These are phyloP conservation scores for Ascodesmis nigricans DNA, from an alignment of 495 filamentous ascomycete genomes.

Conservation along the genomic window DNA sequence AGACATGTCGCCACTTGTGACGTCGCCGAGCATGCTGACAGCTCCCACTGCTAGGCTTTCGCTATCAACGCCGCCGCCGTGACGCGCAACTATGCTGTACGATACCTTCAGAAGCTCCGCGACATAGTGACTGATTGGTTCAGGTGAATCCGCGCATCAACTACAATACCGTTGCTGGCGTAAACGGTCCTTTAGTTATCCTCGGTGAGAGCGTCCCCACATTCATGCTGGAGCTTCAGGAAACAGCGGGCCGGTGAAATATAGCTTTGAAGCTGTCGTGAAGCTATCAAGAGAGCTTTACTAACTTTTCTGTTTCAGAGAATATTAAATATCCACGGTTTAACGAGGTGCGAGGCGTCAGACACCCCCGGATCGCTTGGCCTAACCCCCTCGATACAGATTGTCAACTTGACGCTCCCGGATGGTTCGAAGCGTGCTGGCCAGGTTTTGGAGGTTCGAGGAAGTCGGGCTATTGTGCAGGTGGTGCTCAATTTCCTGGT, in stretches of 20 bases:
- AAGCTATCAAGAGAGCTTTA: background rate
- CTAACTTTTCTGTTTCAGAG: slow-evolving; percentile 25
- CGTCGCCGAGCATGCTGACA: background rate
- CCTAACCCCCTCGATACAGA: slow-evolving; percentile 23
- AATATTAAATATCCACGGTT: slow-evolving; percentile 92
- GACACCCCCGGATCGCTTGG: background rate
- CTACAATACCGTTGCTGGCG: slow-evolving; percentile 96
- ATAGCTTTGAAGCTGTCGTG: background rate
- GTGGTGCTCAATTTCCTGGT: too few relatives aligned
- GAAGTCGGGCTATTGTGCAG: slow-evolving; percentile 80
- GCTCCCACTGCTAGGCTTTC: slow-evolving; percentile 14
- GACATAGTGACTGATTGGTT: too few relatives aligned
- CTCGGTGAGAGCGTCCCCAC: slow-evolving; percentile 44
- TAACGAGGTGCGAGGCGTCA: slow-evolving; percentile 37
- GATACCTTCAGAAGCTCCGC: too few relatives aligned
- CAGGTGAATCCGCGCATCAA: slow-evolving; percentile 18
- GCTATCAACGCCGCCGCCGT: slow-evolving; percentile 21
- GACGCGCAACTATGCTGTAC: slow-evolving; percentile 20
- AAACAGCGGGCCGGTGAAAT: too few relatives aligned
- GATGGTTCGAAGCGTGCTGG: slow-evolving; percentile 87
- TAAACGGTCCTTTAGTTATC: slow-evolving; percentile 94
- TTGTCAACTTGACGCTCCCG: slow-evolving; percentile 83
- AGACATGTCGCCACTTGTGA: background rate
- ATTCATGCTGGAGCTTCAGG: too few relatives aligned
- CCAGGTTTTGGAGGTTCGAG: slow-evolving; percentile 92